phyloP scores from a whole-genome alignment of 176 grass and related monocot species.

The Typha latifolia region DNA sequence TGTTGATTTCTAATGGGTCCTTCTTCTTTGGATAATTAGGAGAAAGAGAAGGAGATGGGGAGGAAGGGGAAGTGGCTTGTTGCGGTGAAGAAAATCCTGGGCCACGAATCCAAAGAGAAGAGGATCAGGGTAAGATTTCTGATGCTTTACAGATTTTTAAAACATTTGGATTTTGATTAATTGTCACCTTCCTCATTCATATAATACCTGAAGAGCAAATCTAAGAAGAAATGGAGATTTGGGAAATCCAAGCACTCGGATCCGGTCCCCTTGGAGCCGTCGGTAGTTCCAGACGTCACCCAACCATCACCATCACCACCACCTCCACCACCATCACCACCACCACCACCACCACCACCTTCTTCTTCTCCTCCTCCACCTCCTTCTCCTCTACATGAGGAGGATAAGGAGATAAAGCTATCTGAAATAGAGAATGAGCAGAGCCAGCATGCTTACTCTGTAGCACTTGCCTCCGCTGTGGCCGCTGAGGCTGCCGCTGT shows the following conservation, averaged over 20 bases:
- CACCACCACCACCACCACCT: not conserved
- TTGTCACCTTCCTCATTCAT: not conserved
- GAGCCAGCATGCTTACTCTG: not conserved
- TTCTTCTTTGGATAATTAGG: not conserved
- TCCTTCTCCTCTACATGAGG: conserved; percentile 3
- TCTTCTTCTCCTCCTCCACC: conserved; percentile 3
- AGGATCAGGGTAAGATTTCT: not conserved
- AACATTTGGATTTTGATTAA: not conserved
- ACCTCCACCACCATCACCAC: not conserved
- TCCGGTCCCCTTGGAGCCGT: conserved; percentile 13
- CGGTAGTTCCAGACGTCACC: conserved; percentile 2
- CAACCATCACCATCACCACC: conserved; percentile 13
- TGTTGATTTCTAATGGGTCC: not conserved
- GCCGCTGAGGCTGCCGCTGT: not conserved
- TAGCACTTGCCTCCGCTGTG: not conserved
- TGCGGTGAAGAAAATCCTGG: not conserved
- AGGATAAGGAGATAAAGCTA: not conserved
- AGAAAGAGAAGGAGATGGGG: not conserved
- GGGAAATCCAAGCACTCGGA: conserved; percentile 22
- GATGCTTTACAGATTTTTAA: too few species aligned
- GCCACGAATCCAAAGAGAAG: not conserved
- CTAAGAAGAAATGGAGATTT: conserved; percentile 68
- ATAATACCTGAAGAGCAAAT: conserved; percentile 22
- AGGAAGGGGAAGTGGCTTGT: not conserved
- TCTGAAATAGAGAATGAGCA: not conserved